phyloP scores from a whole-genome alignment of 2,329 filamentous ascomycete species.

The Fusarium buharicum region DNA sequence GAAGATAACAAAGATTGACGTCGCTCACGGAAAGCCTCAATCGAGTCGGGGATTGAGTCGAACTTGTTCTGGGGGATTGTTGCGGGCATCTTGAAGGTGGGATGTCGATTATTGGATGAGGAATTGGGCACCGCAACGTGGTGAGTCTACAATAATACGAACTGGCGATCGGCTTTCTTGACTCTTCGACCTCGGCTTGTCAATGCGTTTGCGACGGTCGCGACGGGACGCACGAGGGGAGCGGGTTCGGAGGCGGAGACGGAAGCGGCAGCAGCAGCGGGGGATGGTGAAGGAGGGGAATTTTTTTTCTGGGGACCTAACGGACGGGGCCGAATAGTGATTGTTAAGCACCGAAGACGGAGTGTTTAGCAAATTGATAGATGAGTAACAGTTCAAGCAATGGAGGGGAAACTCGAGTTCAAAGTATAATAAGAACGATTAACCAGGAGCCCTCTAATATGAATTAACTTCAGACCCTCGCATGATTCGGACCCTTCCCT shows the following conservation, averaged over 20 bases:
- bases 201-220: conserved; percentile 30
- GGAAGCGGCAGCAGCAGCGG: conserved; percentile 31
- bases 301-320: conserved; percentile 19
- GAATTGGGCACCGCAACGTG: conserved; percentile 5
- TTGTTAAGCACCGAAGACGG: conserved; percentile 8
- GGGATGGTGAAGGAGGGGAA: conserved; percentile 27
- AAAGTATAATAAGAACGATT: not conserved
- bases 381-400: not conserved
- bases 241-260: conserved; percentile 39
- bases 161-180: conserved; percentile 6
- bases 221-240: conserved; percentile 35
- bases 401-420: not conserved
- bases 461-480: conserved; percentile 12
- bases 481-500: conserved; percentile 41
- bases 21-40: conserved; percentile 71
- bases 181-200: conserved; percentile 37
- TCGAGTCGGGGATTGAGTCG: conserved; percentile 72
- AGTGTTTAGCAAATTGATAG: conserved; percentile 1
- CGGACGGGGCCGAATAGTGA: conserved; percentile 21
- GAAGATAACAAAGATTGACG: not conserved
- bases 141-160: not conserved
- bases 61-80: conserved; percentile 65
- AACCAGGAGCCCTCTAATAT: not conserved
- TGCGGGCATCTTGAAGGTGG: conserved; percentile 57
- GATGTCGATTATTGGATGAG: conserved; percentile 5